Evolutionary conservation across 768 basidiomycete genomes (phyloP).

Genomic region (Multifurca ochricompacta): DNA sequence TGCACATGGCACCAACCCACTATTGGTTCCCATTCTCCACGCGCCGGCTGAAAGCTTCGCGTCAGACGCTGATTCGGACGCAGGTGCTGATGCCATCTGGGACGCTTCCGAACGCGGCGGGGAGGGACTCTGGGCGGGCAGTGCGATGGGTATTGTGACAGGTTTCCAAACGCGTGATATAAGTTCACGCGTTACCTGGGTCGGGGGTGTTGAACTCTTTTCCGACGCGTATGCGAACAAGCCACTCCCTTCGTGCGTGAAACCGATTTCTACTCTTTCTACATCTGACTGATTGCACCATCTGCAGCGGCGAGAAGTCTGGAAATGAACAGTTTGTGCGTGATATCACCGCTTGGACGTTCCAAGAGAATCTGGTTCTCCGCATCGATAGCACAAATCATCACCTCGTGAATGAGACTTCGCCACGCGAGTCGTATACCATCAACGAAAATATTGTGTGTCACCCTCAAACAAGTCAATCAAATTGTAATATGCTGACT

Average conservation of each 20-base stretch:
- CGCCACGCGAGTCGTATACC: slow-evolving; percentile 67
- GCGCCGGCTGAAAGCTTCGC: slow-evolving; percentile 74
- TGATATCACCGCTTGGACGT: slow-evolving; percentile 82
- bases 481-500: not conserved
- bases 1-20: slow-evolving; percentile 62
- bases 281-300: slow-evolving; percentile 1
- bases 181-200: slow-evolving; percentile 71
- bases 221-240: slow-evolving; percentile 67
- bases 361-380: slow-evolving; percentile 78
- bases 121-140: slow-evolving; percentile 79
- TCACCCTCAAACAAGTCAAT: too few species aligned
- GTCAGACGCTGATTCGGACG: slow-evolving; percentile 51
- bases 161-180: slow-evolving; percentile 82
- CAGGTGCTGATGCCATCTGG: slow-evolving; percentile 52
- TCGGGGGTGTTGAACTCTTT: slow-evolving; percentile 76
- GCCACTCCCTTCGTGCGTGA: slow-evolving; percentile 48
- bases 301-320: slow-evolving; percentile 45
- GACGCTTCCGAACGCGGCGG: slow-evolving; percentile 70
- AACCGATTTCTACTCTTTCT: not conserved
- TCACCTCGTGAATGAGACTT: slow-evolving; percentile 56
- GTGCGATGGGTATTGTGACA: slow-evolving; percentile 65
- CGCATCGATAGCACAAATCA: slow-evolving; percentile 72
- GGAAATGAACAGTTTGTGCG: slow-evolving; percentile 70
- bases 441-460: slow-evolving; percentile 79
- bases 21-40: slow-evolving; percentile 72